A percentile compares a stretch with the other conserved stretches of the same genome.
These are phyloP conservation scores for Amylocarpus encephaloides DNA, from an alignment of 2,329 filamentous ascomycete genomes.

Conservation along the genomic window DNA sequence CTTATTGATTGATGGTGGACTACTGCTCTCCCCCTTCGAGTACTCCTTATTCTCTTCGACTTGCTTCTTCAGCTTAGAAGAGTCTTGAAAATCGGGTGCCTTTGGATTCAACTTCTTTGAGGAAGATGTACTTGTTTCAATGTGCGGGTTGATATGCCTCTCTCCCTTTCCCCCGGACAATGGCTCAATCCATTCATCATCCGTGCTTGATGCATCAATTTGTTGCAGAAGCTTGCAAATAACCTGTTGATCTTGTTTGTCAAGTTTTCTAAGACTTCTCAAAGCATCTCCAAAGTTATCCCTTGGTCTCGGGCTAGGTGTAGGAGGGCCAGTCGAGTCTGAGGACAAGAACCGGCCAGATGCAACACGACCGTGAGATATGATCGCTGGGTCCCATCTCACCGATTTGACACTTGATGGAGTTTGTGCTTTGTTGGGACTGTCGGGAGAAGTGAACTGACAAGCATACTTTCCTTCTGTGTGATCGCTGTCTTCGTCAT, in stretches of 20 bases:
- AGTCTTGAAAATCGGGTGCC: slow-evolving; percentile 14
- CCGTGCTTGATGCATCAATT: slow-evolving; percentile 14
- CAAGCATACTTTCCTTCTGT: slow-evolving; percentile 13
- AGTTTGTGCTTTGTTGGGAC: slow-evolving; percentile 1
- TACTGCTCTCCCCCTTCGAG: not conserved
- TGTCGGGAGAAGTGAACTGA: slow-evolving; percentile 5
- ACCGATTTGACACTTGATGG: slow-evolving; percentile 17
- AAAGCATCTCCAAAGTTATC: slow-evolving; percentile 8
- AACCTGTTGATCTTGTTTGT: slow-evolving; percentile 14
- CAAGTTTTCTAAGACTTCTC: slow-evolving; percentile 15
- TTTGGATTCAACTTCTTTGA: slow-evolving; percentile 18
- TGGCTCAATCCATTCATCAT: slow-evolving; percentile 8
- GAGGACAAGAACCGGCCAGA: not conserved
- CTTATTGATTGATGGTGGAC: not conserved
- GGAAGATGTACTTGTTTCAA: not conserved
- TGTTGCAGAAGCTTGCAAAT: slow-evolving; percentile 19
- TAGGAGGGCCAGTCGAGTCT: not conserved
- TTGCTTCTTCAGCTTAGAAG: slow-evolving; percentile 5
- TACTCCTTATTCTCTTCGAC: slow-evolving; percentile 1
- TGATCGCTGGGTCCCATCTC: slow-evolving; percentile 22
- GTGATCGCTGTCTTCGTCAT: slow-evolving; percentile 10
- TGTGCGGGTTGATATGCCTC: not conserved
- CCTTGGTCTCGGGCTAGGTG: not conserved
- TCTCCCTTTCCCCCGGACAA: not conserved
- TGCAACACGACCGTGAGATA: slow-evolving; percentile 11